Percentiles rank a stretch among this genome's conserved stretches.
These are phyloP conservation scores for Gentiana dahurica DNA, from an alignment of 257 asterid genomes.

Conservation along the genomic window DNA sequence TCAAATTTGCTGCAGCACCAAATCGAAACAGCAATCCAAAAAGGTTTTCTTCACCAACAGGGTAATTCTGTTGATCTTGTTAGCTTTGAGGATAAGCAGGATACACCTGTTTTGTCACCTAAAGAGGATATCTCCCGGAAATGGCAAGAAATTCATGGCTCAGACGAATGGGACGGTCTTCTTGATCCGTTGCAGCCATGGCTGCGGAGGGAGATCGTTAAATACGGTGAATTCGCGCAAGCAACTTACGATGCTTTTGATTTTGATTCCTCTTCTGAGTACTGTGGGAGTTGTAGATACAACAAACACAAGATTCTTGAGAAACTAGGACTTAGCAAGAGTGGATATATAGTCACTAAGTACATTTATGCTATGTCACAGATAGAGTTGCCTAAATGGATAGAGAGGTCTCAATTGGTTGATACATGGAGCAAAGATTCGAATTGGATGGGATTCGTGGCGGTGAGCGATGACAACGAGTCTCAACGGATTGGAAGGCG, in stretches of 20 bases:
- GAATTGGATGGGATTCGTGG: slow-evolving; percentile 78
- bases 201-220: slow-evolving; percentile 52
- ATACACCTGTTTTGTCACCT: slow-evolving; percentile 27
- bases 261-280: slow-evolving; percentile 48
- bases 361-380: slow-evolving; percentile 67
- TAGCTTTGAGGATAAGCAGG: slow-evolving; percentile 1
- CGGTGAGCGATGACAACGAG: slow-evolving; percentile 50
- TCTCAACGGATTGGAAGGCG: slow-evolving; percentile 54
- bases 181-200: slow-evolving; percentile 63
- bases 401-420: slow-evolving; percentile 34
- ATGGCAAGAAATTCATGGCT: slow-evolving; percentile 60
- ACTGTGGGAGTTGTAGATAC: slow-evolving; percentile 60
- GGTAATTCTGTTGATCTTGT: background rate
- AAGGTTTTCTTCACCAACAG: background rate
- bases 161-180: slow-evolving; percentile 43
- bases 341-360: slow-evolving; percentile 39
- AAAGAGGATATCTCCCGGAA: slow-evolving; percentile 39
- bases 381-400: slow-evolving; percentile 57
- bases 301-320: slow-evolving; percentile 33
- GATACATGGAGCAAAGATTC: slow-evolving; percentile 69
- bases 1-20: background rate
- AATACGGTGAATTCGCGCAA: slow-evolving; percentile 63
- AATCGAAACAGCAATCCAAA: slow-evolving; percentile 3
- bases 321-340: slow-evolving; percentile 29
- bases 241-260: slow-evolving; percentile 76